These are phyloP conservation scores for Yarrowia yakushimensis DNA, from an alignment of 805 yeast genomes.

Conservation along the genomic window DNA sequence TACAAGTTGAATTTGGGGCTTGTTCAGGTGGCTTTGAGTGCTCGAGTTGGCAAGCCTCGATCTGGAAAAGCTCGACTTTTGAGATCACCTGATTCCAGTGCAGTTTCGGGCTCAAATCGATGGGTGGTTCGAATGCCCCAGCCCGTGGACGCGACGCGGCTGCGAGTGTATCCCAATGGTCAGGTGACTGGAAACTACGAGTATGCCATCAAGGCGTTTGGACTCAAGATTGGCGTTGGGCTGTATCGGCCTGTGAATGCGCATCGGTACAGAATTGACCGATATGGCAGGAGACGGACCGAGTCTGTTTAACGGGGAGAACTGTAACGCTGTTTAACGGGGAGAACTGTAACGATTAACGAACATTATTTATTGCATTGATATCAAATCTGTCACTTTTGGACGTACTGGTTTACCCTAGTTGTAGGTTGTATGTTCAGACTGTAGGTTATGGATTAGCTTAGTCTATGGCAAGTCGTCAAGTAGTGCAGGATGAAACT, in stretches of 20 bases:
- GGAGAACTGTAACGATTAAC: no score
- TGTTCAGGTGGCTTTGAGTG: conserved; percentile 3
- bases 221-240: conserved; percentile 8
- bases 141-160: not conserved
- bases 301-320: no score
- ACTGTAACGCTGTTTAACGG: no score
- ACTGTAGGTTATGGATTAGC: no score
- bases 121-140: conserved; percentile 12
- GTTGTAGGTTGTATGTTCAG: no score
- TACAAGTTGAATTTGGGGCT: conserved; percentile 8
- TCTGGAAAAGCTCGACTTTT: not conserved
- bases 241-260: not conserved
- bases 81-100: not conserved
- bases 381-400: no score
- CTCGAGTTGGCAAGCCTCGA: not conserved
- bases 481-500: no score
- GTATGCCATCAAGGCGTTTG: conserved; percentile 3
- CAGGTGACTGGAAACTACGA: conserved; percentile 11
- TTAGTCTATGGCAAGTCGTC: no score
- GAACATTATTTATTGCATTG: no score
- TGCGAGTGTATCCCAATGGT: conserved; percentile 8
- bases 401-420: no score
- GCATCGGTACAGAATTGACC: not conserved
- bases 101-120: not conserved
- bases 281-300: not conserved